Conservation (phyloP, 2,329 filamentous ascomycete species). For the Aspergillus spinulosporus region DNA sequence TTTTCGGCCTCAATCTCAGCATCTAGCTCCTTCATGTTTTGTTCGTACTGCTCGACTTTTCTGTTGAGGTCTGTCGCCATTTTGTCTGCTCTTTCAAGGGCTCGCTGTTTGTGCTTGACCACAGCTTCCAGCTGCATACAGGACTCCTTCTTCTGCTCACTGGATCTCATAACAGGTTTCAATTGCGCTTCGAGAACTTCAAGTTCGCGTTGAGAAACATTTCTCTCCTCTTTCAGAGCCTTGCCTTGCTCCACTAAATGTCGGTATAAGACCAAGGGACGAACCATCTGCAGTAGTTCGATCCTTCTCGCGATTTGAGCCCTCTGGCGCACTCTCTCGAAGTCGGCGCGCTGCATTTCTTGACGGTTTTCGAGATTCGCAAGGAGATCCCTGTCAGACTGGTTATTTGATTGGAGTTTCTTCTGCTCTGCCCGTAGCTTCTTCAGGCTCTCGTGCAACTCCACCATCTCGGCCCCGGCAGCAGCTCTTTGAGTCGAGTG, state of each 20-base stretch:
- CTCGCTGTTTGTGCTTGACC: conserved; percentile 56
- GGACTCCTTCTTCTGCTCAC: conserved; percentile 71
- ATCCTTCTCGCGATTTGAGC: conserved; percentile 66
- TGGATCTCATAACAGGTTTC: conserved; percentile 68
- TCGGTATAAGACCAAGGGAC: conserved; percentile 66
- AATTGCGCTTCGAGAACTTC: conserved; percentile 60
- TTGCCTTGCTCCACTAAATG: conserved; percentile 52
- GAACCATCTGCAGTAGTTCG: conserved; percentile 63
- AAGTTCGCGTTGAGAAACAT: conserved; percentile 58
- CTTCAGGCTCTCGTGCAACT: conserved; percentile 75
- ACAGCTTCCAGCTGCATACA: conserved; percentile 54
- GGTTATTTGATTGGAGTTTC: conserved; percentile 58
- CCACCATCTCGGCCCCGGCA: conserved; percentile 75
- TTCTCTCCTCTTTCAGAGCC: conserved; percentile 58
- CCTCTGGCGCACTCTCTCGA: conserved; percentile 77
- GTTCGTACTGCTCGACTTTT: conserved; percentile 43
- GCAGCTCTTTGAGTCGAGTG: conserved; percentile 85
- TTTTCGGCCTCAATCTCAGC: conserved; percentile 53
- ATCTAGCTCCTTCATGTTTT: conserved; percentile 39
- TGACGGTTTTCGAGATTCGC: conserved; percentile 71
- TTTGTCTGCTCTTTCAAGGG: conserved; percentile 57
- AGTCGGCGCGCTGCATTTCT: conserved; percentile 71
- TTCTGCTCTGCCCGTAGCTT: conserved; percentile 69
- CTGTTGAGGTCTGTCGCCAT: conserved; percentile 43
- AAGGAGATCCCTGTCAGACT: conserved; percentile 63